Conservation (phyloP, 805 yeast species). For the Yamadazyma phyllophila region DNA sequence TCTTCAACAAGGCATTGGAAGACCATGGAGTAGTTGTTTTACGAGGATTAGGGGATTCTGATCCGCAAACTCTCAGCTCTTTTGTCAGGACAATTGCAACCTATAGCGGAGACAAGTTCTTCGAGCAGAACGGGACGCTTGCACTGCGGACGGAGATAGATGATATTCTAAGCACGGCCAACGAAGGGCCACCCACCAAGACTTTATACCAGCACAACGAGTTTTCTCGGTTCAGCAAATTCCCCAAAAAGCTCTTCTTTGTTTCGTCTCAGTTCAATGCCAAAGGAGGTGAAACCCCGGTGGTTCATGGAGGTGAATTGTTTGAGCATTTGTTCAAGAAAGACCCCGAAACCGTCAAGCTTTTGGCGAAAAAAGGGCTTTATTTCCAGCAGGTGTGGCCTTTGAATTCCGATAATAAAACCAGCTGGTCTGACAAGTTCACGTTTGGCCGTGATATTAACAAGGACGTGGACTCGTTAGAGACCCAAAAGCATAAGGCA, state of each 20-base stretch:
- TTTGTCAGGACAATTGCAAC: conserved; percentile 16
- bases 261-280: conserved; percentile 7
- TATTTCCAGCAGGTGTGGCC: conserved; percentile 27
- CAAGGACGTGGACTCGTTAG: conserved; percentile 19
- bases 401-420: conserved; percentile 7
- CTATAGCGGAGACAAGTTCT: conserved; percentile 18
- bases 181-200: conserved; percentile 25
- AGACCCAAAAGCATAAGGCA: conserved; percentile 23
- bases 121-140: conserved; percentile 27
- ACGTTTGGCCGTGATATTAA: conserved; percentile 29
- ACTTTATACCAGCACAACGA: conserved; percentile 31
- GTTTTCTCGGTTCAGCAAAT: conserved; percentile 26
- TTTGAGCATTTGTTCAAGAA: conserved; percentile 17
- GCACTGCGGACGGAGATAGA: conserved; percentile 24
- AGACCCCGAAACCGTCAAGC: conserved; percentile 20
- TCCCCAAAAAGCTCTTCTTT: conserved; percentile 18
- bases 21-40: conserved; percentile 30
- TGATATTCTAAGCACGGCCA: conserved; percentile 26
- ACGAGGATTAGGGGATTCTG: conserved; percentile 19
- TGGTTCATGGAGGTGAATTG: conserved; percentile 31
- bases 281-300: conserved; percentile 32
- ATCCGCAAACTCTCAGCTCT: conserved; percentile 14
- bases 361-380: conserved; percentile 21
- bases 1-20: conserved; percentile 19
- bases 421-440: conserved; percentile 27